Evolutionary conservation across 108 stramenopile species (phyloP).

Genomic region (Skeletonema tropicum): DNA sequence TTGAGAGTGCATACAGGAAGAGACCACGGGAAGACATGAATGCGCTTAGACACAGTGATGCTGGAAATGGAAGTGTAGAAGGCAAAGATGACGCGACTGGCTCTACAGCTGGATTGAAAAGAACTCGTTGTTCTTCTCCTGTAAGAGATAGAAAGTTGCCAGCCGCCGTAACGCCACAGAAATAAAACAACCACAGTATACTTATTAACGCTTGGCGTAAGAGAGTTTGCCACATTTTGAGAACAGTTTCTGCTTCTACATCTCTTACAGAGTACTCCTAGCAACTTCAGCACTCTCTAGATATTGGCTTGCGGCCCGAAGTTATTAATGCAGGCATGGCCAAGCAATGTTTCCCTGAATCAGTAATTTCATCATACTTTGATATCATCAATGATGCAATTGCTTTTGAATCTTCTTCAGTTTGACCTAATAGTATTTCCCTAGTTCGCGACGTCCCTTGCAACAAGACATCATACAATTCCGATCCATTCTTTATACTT

Average conservation of each 20-base stretch:
- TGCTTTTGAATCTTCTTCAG: slow-evolving; percentile 27
- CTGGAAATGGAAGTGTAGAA: too few relatives aligned
- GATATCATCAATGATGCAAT: slow-evolving; percentile 30
- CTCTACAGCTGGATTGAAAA: too few relatives aligned
- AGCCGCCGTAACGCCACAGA: too few relatives aligned
- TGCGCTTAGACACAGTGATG: too few relatives aligned
- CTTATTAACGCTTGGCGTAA: too few relatives aligned
- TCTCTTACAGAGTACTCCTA: background rate
- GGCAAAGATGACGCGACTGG: too few relatives aligned
- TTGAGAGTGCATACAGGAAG: too few relatives aligned
- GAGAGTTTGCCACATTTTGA: too few relatives aligned
- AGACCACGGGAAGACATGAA: too few relatives aligned
- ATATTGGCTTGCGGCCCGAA: slow-evolving; percentile 2
- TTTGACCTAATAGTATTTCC: slow-evolving; percentile 43
- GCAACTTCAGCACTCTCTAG: background rate
- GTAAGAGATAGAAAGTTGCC: too few relatives aligned
- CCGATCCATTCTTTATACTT: slow-evolving; percentile 40
- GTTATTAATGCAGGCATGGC: slow-evolving; percentile 44
- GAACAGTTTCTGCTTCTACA: background rate
- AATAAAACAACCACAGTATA: too few relatives aligned
- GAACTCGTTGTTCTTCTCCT: too few relatives aligned
- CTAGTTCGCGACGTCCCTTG: slow-evolving; percentile 51
- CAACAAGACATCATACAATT: slow-evolving; percentile 43
- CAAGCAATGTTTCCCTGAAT: slow-evolving; percentile 33
- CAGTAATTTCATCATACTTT: slow-evolving; percentile 40